A percentile compares a stretch with the other conserved stretches of the same genome.
Evolutionary conservation across 225 moss, liverwort and hornwort species (phyloP).

Genomic region (Pleurozium schreberi): DNA sequence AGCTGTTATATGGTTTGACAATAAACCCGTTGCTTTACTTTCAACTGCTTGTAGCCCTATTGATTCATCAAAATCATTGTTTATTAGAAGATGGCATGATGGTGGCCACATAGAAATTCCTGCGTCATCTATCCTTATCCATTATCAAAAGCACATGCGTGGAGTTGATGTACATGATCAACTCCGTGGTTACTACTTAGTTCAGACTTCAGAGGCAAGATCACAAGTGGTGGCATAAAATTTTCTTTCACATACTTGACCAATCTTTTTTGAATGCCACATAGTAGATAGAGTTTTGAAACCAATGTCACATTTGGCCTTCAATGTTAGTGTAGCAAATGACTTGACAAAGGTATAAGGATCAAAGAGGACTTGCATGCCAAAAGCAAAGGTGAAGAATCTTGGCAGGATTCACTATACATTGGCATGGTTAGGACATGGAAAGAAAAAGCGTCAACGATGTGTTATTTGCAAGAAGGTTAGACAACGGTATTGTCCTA

Average conservation of each 20-base stretch:
- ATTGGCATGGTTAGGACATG: neutral
- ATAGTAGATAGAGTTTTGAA: neutral
- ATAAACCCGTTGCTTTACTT: neutral
- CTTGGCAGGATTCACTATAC: neutral
- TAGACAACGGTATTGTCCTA: neutral
- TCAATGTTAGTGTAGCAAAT: neutral
- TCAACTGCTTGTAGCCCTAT: neutral
- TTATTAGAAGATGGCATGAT: neutral
- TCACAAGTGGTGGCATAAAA: neutral
- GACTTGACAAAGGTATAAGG: neutral
- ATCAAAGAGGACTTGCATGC: neutral
- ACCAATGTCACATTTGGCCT: neutral
- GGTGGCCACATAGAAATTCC: neutral
- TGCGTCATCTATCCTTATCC: neutral
- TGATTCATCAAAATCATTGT: neutral
- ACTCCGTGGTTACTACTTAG: neutral
- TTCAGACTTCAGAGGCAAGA: accelerated
- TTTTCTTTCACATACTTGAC: neutral
- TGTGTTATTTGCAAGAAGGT: neutral
- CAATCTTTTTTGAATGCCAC: no score
- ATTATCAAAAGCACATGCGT: neutral
- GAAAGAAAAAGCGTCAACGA: neutral
- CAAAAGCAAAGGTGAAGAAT: neutral
- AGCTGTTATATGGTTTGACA: neutral
- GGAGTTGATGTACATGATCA: neutral